phyloP scores from a whole-genome alignment of 1,284 basidiomycete species.

The Cryptococcus hybrid region DNA sequence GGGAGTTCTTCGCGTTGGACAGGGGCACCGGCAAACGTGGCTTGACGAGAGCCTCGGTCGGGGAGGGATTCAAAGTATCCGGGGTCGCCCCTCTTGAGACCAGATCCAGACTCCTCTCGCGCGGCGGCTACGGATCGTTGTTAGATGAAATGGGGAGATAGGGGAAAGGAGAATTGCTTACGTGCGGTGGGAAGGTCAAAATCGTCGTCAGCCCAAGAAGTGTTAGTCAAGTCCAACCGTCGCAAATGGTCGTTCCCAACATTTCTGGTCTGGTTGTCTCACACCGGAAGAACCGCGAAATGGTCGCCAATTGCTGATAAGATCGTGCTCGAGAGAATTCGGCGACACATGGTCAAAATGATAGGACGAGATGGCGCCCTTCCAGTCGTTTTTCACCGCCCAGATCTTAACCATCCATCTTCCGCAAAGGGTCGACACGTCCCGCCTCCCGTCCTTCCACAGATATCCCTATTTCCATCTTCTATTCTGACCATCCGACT shows the following conservation, averaged over 20 bases:
- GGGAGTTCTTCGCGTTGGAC: slow-evolving; percentile 85
- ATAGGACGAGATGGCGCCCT: too few relatives aligned
- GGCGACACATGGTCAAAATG: too few relatives aligned
- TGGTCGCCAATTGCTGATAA: too few relatives aligned
- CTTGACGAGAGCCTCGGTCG: slow-evolving; percentile 29
- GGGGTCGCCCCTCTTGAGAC: slow-evolving; percentile 40
- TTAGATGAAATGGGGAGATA: neutral
- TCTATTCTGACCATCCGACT: too few relatives aligned
- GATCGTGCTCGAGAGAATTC: too few relatives aligned
- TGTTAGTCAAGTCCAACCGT: neutral
- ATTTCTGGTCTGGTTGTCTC: neutral
- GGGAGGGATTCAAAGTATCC: slow-evolving; percentile 51
- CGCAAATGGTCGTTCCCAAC: too few relatives aligned
- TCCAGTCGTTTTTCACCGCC: too few relatives aligned
- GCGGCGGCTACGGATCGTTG: slow-evolving; percentile 46
- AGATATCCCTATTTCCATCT: too few relatives aligned
- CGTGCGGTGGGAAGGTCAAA: neutral
- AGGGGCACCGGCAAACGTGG: slow-evolving; percentile 32
- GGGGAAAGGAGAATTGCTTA: neutral
- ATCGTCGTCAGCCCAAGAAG: slow-evolving; percentile 1
- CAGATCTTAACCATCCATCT: too few relatives aligned
- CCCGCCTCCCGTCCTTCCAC: too few relatives aligned
- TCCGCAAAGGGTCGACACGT: too few relatives aligned
- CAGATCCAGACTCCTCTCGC: slow-evolving; percentile 42
- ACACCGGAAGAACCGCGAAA: too few relatives aligned